A percentile compares a stretch with the other conserved stretches of the same genome.
Conservation (phyloP, 2,329 filamentous ascomycete genomes). For the Xylariales sp. region DNA sequence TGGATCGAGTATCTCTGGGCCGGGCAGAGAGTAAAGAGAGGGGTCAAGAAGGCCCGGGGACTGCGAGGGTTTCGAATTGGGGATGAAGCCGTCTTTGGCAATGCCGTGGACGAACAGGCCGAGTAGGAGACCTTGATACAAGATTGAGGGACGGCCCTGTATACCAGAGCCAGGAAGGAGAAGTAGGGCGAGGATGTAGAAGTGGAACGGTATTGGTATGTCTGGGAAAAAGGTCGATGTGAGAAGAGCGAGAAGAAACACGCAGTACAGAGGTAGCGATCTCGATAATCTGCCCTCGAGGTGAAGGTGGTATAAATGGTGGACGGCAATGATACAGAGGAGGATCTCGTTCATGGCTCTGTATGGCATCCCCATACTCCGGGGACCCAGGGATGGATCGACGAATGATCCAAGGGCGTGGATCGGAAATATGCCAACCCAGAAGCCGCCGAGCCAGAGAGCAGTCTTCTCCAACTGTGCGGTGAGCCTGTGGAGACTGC, state of each 20-base stretch:
- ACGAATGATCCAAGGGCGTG: slow-evolving; percentile 72
- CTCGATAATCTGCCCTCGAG: not conserved
- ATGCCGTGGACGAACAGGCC: slow-evolving; percentile 76
- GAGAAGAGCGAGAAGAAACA: slow-evolving; percentile 53
- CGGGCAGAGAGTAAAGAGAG: not conserved
- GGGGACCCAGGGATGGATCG: no score
- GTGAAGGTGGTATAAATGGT: slow-evolving; percentile 1
- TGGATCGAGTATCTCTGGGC: slow-evolving; percentile 11
- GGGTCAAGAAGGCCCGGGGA: not conserved
- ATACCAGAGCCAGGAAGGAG: slow-evolving; percentile 67
- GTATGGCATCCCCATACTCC: no score
- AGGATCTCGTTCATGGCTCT: no score
- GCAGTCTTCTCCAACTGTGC: slow-evolving; percentile 66
- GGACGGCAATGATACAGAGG: not conserved
- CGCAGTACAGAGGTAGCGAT: slow-evolving; percentile 59
- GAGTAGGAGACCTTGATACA: slow-evolving; percentile 68
- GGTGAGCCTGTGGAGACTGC: slow-evolving; percentile 51
- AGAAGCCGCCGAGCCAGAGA: slow-evolving; percentile 65
- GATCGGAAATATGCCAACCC: slow-evolving; percentile 70
- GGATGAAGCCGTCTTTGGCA: slow-evolving; percentile 1
- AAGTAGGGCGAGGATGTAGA: slow-evolving; percentile 69
- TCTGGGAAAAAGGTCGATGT: slow-evolving; percentile 50
- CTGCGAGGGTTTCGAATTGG: slow-evolving; percentile 1
- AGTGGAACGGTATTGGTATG: slow-evolving; percentile 66
- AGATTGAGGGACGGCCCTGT: slow-evolving; percentile 61